Evolutionary conservation across 108 stramenopile genomes (phyloP).

Genomic region (Pseudonitzschia pungens): DNA sequence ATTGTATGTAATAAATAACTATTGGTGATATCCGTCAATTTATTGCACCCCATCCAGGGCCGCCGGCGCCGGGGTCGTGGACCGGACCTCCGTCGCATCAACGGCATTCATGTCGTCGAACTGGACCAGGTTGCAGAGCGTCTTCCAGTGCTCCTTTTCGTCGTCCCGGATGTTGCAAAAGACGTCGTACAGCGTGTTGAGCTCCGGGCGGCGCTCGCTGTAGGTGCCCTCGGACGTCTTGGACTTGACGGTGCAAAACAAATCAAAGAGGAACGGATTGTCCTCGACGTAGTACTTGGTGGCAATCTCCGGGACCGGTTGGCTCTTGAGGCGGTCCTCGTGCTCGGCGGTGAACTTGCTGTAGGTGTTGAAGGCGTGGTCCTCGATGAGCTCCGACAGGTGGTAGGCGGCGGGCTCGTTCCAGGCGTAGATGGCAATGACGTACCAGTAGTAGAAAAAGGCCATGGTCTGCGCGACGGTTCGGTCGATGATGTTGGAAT

Average conservation of each 20-base stretch:
- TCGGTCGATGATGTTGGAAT: constrained; percentile 66
- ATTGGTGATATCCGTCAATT: too few relatives aligned
- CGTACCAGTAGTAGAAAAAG: constrained; percentile 90
- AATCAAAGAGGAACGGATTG: constrained; percentile 87
- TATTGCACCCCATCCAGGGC: too few relatives aligned
- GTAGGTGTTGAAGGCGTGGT: constrained; percentile 88
- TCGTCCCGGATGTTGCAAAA: constrained; percentile 85
- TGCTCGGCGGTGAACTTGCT: constrained; percentile 60
- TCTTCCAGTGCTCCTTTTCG: constrained; percentile 75
- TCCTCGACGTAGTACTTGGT: constrained; percentile 70
- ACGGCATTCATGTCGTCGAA: constrained; percentile 61
- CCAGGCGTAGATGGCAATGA: constrained; percentile 72
- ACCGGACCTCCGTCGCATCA: constrained; percentile 29
- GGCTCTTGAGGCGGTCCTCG: constrained; percentile 53
- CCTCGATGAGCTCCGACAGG: constrained; percentile 79
- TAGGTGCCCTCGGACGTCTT: not conserved
- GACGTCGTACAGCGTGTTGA: constrained; percentile 78
- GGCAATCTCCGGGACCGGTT: constrained; percentile 68
- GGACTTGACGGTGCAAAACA: constrained; percentile 37
- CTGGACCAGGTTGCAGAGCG: constrained; percentile 62
- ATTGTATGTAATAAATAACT: too few relatives aligned
- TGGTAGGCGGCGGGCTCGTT: constrained; percentile 80
- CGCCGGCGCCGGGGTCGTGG: constrained; percentile 29
- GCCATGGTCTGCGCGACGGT: constrained; percentile 89
- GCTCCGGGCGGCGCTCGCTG: constrained; percentile 49